Conservation (phyloP, 768 basidiomycete species). For the Termitomyces sp. region DNA sequence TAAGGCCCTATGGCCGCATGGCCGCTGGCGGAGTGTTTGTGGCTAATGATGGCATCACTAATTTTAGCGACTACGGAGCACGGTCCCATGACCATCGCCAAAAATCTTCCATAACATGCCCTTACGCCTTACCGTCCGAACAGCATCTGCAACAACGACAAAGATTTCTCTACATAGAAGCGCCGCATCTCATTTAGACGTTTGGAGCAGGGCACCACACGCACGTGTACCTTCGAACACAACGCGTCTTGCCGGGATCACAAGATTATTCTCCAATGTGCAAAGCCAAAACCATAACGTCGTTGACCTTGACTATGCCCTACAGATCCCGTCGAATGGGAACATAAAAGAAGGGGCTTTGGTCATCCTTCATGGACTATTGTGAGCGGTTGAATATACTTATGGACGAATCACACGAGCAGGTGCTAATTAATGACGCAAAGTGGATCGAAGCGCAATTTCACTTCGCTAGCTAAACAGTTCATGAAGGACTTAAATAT, state of each 20-base stretch:
- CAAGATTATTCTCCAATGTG: background rate
- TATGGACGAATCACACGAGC: background rate
- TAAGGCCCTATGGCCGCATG: background rate
- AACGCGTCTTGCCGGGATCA: background rate
- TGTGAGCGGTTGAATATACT: constrained; percentile 38
- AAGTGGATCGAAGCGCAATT: constrained; percentile 86
- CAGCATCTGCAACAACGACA: background rate
- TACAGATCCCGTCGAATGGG: constrained; percentile 18
- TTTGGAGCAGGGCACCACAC: background rate
- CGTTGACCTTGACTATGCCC: constrained; percentile 21
- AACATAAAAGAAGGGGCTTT: constrained; percentile 39
- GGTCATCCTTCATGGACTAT: constrained; percentile 58
- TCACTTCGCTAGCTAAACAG: constrained; percentile 71
- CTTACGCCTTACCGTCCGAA: constrained; percentile 2
- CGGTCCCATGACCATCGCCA: background rate
- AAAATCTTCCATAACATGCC: background rate
- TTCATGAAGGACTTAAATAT: constrained; percentile 58
- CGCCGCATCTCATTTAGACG: background rate
- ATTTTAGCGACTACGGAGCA: background rate
- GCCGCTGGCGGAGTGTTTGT: no score
- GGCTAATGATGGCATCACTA: background rate
- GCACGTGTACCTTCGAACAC: background rate
- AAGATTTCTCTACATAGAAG: no score
- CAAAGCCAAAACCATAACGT: background rate
- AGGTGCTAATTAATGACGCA: background rate